Conservation (phyloP, 2,329 filamentous ascomycete genomes). For the Metarhizium robertsii region DNA sequence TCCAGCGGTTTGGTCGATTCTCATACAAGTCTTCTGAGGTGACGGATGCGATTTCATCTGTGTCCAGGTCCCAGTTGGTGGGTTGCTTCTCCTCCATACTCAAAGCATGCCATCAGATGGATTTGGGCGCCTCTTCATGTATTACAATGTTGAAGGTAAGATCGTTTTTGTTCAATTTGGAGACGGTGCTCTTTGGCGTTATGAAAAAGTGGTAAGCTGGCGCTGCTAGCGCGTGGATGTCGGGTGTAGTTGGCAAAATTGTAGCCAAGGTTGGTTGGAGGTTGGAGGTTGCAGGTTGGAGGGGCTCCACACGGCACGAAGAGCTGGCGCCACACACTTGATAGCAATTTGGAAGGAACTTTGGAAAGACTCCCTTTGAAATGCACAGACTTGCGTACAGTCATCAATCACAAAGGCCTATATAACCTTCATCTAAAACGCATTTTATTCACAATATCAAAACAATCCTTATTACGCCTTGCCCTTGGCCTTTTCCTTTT, state of each 20-base stretch:
- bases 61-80: conserved; percentile 32
- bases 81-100: not conserved
- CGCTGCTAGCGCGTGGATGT: not conserved
- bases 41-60: conserved; percentile 36
- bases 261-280: not conserved
- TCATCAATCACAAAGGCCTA: not conserved
- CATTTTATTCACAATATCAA: not conserved
- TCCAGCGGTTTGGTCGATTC: conserved; percentile 61
- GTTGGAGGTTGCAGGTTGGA: not conserved
- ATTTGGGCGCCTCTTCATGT: not conserved
- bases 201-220: too few relatives aligned
- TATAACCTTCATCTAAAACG: not conserved
- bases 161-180: not conserved
- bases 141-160: not conserved
- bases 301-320: not conserved
- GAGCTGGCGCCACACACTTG: not conserved
- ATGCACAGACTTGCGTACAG: too few relatives aligned
- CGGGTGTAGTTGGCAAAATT: not conserved
- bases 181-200: not conserved
- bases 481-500: conserved; percentile 49
- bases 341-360: too few relatives aligned
- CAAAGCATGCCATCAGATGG: not conserved
- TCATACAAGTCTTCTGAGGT: conserved; percentile 36
- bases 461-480: conserved; percentile 18
- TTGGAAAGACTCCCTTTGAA: too few relatives aligned